These are phyloP conservation scores for Leptographium wingfieldii DNA, from an alignment of 2,329 filamentous ascomycete genomes.

Conservation along the genomic window DNA sequence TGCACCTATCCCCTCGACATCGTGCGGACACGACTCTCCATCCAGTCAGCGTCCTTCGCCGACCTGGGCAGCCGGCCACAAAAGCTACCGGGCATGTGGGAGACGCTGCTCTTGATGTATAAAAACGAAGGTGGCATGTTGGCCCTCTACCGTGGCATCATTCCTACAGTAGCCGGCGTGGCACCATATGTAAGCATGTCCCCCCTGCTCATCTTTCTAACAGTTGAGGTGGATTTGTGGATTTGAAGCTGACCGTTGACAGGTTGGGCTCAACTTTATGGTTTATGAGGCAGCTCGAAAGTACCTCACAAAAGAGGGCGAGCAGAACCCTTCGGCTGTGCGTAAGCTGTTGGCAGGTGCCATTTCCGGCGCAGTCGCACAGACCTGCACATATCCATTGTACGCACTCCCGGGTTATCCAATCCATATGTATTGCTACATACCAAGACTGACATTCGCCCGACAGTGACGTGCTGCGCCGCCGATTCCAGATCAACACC, in stretches of 20 bases:
- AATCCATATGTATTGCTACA: background rate
- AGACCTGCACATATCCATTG: conserved; percentile 98
- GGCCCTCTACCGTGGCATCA: conserved; percentile 86
- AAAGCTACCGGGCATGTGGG: conserved; percentile 85
- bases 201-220: background rate
- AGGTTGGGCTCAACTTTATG: conserved; percentile 98
- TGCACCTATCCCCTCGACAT: conserved; percentile 96
- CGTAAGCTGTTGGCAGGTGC: conserved; percentile 84
- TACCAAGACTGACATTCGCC: conserved; percentile 8
- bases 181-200: conserved; percentile 64
- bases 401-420: conserved; percentile 35
- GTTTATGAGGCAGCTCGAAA: conserved; percentile 83
- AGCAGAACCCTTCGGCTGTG: conserved; percentile 64
- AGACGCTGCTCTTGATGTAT: conserved; percentile 73
- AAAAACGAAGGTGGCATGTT: conserved; percentile 72
- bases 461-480: conserved; percentile 71
- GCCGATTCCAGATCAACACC: conserved; percentile 96
- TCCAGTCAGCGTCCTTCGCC: conserved; percentile 93
- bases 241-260: background rate
- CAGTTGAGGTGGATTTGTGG: background rate
- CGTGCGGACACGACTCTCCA: conserved; percentile 86
- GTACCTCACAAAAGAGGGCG: conserved; percentile 75
- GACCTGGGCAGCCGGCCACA: conserved; percentile 51
- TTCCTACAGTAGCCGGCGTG: conserved; percentile 89
- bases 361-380: conserved; percentile 88